Base-by-base conservation (phyloP, 164 flowering plant genomes). In the Buxus sempervirens region DNA sequence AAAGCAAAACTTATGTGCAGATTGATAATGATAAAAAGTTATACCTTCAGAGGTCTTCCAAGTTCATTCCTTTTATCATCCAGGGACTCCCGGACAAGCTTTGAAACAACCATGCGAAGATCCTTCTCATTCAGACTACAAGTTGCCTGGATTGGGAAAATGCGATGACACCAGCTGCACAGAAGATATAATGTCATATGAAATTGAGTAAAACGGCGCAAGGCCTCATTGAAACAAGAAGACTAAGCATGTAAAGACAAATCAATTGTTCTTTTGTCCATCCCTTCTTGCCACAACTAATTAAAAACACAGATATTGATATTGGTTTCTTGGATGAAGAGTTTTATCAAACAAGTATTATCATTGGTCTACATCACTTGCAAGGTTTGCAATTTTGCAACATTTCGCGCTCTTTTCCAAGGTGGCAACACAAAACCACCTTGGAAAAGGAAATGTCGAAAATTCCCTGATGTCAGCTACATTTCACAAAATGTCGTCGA, bases 101-200 rank as follows among this genome's bases (percentile, higher is more conserved):
- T 86, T 59, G 84, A 68, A 22, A 90, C 93, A 63, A 77, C 75
- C 20, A 26, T 48, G 2, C 60, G 74, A 20, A 90, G 74, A 55
- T 86, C 88, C 66, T 78, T 83, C 74, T 92, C 93, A 36, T 84
- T 78, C 75, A 88, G 79, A 58, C 42, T 59, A 73, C 95, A 88
- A 36, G 98, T 90, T 24, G 88, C 90, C 77, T 90, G 92, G 64
- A 92, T 75, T 53, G 96, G 97, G 63, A 88, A 82, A 62, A 92
- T 87, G 24, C 94, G 87, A 79, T 90, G 90, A 67, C 94, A 90
- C 97, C 97, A 92, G 23, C 97, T 91, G 84, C 83, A 79, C 27
- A 27, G 65, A 75, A 27, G 36, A 64, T 61, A 69, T 18, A 12
- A 36, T 32, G 48, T 66, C 57, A 54, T 23, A 26, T 23, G 23